phyloP scores from a whole-genome alignment of 768 basidiomycete genomes.

The Hemileccinum rubropunctum region DNA sequence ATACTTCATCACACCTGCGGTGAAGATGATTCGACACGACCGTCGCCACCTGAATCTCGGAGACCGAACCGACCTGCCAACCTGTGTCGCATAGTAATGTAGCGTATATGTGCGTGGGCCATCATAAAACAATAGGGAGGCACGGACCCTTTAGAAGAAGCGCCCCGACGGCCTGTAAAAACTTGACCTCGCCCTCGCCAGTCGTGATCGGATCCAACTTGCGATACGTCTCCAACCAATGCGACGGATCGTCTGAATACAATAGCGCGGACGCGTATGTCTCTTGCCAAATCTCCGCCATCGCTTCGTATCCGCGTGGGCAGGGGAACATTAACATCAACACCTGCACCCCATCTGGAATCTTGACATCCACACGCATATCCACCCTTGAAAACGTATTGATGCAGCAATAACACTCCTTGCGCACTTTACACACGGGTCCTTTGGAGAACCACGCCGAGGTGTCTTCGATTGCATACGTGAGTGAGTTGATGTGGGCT shows the following conservation, averaged over 20 bases:
- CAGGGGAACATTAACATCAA: too few species aligned
- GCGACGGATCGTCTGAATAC: slow-evolving; percentile 93
- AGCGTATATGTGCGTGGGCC: neutral
- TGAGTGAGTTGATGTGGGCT: slow-evolving; percentile 98
- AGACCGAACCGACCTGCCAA: slow-evolving; percentile 98
- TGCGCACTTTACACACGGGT: slow-evolving; percentile 84
- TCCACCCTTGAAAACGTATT: slow-evolving; percentile 98
- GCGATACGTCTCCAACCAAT: slow-evolving; percentile 89
- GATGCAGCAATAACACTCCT: slow-evolving; percentile 95
- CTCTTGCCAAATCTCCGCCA: slow-evolving; percentile 94
- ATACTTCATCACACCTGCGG: slow-evolving; percentile 93
- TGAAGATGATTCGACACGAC: slow-evolving; percentile 95
- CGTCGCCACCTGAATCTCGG: slow-evolving; percentile 97
- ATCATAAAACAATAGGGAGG: too few species aligned
- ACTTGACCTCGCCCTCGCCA: slow-evolving; percentile 84
- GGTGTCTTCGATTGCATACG: slow-evolving; percentile 89
- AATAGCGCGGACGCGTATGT: slow-evolving; percentile 94
- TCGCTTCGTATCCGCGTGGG: slow-evolving; percentile 68
- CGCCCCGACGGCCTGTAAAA: slow-evolving; percentile 86
- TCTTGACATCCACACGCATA: slow-evolving; percentile 96
- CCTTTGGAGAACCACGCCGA: slow-evolving; percentile 91
- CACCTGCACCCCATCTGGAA: slow-evolving; percentile 69
- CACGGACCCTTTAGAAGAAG: slow-evolving; percentile 77
- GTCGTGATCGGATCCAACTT: slow-evolving; percentile 93
- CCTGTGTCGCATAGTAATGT: too few species aligned